Conservation (phyloP, 192 early-diverging fungal species). For the Coemansia sp. region DNA sequence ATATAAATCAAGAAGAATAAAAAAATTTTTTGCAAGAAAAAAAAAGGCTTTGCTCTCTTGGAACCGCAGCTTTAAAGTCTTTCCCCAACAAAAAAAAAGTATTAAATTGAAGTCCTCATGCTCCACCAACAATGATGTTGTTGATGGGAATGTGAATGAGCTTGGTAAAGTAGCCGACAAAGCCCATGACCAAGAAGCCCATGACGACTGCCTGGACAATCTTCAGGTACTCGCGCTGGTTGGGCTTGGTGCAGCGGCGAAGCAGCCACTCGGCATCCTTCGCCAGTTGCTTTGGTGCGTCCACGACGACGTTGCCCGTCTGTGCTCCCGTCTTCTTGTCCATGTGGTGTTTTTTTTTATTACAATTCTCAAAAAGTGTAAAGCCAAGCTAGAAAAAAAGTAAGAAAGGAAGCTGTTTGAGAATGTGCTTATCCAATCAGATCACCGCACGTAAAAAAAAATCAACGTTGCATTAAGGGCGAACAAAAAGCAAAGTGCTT, state of each 20-base stretch:
- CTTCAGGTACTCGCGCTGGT: constrained; percentile 90
- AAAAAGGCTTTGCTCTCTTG: background rate
- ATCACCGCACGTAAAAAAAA: constrained; percentile 6
- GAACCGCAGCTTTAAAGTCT: background rate
- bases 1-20: background rate
- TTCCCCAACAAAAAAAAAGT: constrained; percentile 1
- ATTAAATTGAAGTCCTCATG: constrained; percentile 11
- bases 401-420: background rate
- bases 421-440: background rate
- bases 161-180: constrained; percentile 98
- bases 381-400: background rate
- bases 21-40: background rate
- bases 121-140: constrained; percentile 91
- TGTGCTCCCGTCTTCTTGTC: constrained; percentile 1
- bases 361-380: too few species aligned
- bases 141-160: constrained; percentile 99
- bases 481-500: too few species aligned
- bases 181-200: constrained; percentile 95
- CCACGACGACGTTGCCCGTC: constrained; percentile 59
- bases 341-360: too few species aligned
- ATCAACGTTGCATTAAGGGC: too few species aligned
- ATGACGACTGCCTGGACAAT: constrained; percentile 92
- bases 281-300: constrained; percentile 84
- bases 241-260: constrained; percentile 97
- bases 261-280: constrained; percentile 92